Conservation (phyloP, 306 rosid genomes). For the Myrica gale region DNA sequence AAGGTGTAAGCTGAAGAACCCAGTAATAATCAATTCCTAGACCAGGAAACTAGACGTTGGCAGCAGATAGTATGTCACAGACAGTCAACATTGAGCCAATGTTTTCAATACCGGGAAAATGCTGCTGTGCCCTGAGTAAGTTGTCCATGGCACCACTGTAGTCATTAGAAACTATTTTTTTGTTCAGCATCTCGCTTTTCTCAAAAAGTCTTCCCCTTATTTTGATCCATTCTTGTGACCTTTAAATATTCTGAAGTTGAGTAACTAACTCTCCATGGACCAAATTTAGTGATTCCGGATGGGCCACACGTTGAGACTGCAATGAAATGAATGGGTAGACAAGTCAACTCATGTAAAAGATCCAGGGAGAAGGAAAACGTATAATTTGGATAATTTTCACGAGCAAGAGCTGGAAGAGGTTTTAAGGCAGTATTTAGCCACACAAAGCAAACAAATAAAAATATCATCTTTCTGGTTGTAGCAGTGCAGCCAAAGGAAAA, state of each 20-base stretch:
- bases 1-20: constrained; percentile 19
- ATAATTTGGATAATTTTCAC: no score
- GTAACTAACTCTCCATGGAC: no score
- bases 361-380: no score
- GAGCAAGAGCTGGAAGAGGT: no score
- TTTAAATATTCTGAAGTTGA: background rate
- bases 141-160: constrained; percentile 15
- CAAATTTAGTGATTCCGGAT: background rate
- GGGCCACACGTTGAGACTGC: background rate
- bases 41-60: constrained; percentile 14
- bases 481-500: no score
- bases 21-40: constrained; percentile 26
- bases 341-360: no score
- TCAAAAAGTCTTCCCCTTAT: constrained; percentile 7
- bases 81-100: constrained; percentile 21
- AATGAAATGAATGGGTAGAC: background rate
- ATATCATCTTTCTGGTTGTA: no score
- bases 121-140: constrained; percentile 3
- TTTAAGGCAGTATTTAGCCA: no score
- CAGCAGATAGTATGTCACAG: constrained; percentile 22
- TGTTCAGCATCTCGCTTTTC: constrained; percentile 19
- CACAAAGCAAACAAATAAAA: no score
- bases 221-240: background rate
- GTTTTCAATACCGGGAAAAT: background rate
- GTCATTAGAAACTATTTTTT: background rate